A percentile compares a stretch with the other conserved stretches of the same genome.
phyloP scores from a whole-genome alignment of 371 early-diverging fungal species.

The Rhizopus stolonifer region DNA sequence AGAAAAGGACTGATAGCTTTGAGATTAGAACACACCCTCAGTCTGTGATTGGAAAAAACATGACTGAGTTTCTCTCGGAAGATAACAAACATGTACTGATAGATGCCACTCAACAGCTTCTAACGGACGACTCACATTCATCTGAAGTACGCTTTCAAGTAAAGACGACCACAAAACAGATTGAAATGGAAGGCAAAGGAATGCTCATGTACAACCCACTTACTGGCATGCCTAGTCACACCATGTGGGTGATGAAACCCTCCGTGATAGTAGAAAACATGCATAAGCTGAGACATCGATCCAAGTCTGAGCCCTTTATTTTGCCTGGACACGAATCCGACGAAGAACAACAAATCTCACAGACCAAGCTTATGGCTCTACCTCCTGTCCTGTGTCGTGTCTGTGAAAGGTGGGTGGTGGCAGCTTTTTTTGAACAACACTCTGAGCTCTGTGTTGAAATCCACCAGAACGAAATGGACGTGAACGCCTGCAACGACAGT shows the following conservation, averaged over 20 bases:
- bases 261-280: neutral
- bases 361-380: constrained; percentile 25
- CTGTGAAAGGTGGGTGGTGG: constrained; percentile 79
- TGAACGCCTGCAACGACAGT: constrained; percentile 70
- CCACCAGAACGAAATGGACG: constrained; percentile 79
- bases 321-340: too few species aligned
- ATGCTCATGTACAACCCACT: constrained; percentile 81
- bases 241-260: constrained; percentile 85
- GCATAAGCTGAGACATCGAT: constrained; percentile 23
- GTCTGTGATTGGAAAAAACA: constrained; percentile 43
- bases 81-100: constrained; percentile 64
- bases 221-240: constrained; percentile 70
- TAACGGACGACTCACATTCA: constrained; percentile 70
- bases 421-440: constrained; percentile 78
- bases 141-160: constrained; percentile 77
- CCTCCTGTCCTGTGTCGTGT: constrained; percentile 73
- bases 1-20: neutral
- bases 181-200: constrained; percentile 86
- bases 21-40: constrained; percentile 49
- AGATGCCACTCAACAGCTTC: constrained; percentile 66
- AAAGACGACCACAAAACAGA: constrained; percentile 44
- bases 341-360: constrained; percentile 1
- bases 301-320: constrained; percentile 34
- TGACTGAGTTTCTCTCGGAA: constrained; percentile 43
- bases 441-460: constrained; percentile 71